These are phyloP conservation scores for Ailanthus altissimus DNA, from an alignment of 345 rosid species.

Conservation along the genomic window DNA sequence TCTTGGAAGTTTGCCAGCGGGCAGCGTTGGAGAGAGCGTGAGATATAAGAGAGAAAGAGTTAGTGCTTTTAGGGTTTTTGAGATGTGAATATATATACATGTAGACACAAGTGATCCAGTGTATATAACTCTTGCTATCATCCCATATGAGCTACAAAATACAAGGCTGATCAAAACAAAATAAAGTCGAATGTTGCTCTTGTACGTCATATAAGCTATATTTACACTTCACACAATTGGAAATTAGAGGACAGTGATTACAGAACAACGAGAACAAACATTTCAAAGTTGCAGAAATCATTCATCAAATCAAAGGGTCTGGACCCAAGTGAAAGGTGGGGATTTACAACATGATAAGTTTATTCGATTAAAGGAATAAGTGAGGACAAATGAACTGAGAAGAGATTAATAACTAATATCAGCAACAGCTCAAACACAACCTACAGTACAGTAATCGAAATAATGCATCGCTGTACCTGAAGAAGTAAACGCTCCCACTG, in stretches of 20 bases:
- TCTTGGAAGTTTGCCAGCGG: too few species aligned
- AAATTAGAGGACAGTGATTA: neutral
- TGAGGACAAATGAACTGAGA: too few species aligned
- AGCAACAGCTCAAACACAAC: neutral
- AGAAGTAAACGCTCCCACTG: neutral
- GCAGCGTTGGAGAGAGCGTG: too few species aligned
- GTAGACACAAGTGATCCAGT: too few species aligned
- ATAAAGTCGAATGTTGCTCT: neutral
- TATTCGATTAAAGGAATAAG: neutral
- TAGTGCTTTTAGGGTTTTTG: too few species aligned
- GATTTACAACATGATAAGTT: neutral
- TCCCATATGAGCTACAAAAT: neutral
- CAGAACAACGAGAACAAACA: neutral
- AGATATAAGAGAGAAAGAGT: too few species aligned
- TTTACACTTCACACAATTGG: neutral
- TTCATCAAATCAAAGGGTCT: neutral
- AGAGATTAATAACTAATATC: neutral
- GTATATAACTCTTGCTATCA: neutral
- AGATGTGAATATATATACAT: too few species aligned
- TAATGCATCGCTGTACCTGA: neutral
- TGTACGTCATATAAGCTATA: neutral
- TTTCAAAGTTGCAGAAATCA: neutral
- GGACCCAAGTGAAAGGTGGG: neutral
- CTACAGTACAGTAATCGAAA: neutral
- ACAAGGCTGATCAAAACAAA: neutral